Base-by-base conservation (phyloP, 2,329 filamentous ascomycete genomes). In the Alternaria infectoria region DNA sequence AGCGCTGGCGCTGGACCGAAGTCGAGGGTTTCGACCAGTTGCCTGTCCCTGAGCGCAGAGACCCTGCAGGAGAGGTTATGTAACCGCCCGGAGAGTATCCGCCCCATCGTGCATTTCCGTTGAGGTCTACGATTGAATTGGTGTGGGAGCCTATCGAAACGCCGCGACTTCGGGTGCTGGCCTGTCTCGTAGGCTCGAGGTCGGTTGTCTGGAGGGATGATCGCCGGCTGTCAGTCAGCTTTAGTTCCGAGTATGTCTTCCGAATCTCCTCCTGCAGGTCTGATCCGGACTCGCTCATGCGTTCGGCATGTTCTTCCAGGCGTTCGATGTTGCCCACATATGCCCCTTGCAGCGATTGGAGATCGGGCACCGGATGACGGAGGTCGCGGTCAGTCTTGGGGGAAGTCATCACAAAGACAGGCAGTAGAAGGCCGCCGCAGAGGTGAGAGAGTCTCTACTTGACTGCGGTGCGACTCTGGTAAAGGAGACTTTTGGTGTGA, bases 201-300 rank as follows among this genome's bases (percentile, higher is more conserved):
- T 79, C 76, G 54, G 68, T 67, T 30, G 69, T 61, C 10, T 63
- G 67, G 49, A 84, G 82, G 9, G 89, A 91, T 3, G 89, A 90
- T 61, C 86, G 85, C 65, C 87, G 85, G 74, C 89, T 92, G 74
- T 91, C 90, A 74, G 84, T 87, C 69, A 88, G 86, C 80, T 92
- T 92, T 74, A 91, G 83, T 79, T 92, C 89, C 64, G 88, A 84
- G 79, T 92, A 89, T 68, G 93, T 84, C 73, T 90, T 88, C 62
- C 90, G 87, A 71, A 93, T 94, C 70, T 92, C 91, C 82, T 91
- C 88, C 72, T 91, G 91, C 74, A 93, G 91, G 65, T 91, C 92
- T 66, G 89, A 91, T 50, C 85, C 85, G 60, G 89, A 90, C 82
- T 87, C 87, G 70, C 90, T 92, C 78, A 94, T 84, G 68, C 89